Conservation (phyloP, 2,329 filamentous ascomycete species). For the Cryphonectria radicalis region DNA sequence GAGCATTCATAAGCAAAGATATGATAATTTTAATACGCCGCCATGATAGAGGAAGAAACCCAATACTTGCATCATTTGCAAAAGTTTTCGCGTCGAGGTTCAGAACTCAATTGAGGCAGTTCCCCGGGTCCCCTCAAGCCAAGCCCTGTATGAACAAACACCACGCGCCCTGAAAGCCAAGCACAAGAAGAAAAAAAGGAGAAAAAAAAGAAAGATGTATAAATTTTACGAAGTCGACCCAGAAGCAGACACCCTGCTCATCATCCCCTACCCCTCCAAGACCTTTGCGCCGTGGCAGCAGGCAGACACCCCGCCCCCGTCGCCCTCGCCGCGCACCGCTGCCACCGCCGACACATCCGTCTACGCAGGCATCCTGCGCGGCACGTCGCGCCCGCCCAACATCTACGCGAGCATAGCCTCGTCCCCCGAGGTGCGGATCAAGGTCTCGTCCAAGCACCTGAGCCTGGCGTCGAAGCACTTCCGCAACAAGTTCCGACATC, state of each 20-base stretch:
- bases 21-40: background rate
- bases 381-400: slow-evolving; percentile 25
- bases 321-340: background rate
- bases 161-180: background rate
- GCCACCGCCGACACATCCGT: slow-evolving; percentile 13
- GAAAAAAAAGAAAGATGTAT: slow-evolving; percentile 32
- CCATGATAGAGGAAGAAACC: background rate
- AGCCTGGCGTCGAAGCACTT: slow-evolving; percentile 39
- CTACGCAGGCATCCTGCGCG: slow-evolving; percentile 25
- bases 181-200: too few species aligned
- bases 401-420: slow-evolving; percentile 22
- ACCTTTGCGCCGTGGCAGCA: slow-evolving; percentile 35
- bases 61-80: too few species aligned
- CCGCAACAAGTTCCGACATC: slow-evolving; percentile 30
- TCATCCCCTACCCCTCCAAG: slow-evolving; percentile 34
- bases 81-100: too few species aligned
- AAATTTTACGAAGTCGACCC: slow-evolving; percentile 42
- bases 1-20: background rate
- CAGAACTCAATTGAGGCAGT: too few species aligned
- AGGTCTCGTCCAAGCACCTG: slow-evolving; percentile 44
- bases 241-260: slow-evolving; percentile 40
- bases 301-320: background rate
- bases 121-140: too few species aligned
- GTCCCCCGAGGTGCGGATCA: slow-evolving; percentile 38
- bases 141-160: background rate